These are phyloP conservation scores for Nelumbo lutea DNA, from an alignment of 164 flowering plant species.

Conservation along the genomic window DNA sequence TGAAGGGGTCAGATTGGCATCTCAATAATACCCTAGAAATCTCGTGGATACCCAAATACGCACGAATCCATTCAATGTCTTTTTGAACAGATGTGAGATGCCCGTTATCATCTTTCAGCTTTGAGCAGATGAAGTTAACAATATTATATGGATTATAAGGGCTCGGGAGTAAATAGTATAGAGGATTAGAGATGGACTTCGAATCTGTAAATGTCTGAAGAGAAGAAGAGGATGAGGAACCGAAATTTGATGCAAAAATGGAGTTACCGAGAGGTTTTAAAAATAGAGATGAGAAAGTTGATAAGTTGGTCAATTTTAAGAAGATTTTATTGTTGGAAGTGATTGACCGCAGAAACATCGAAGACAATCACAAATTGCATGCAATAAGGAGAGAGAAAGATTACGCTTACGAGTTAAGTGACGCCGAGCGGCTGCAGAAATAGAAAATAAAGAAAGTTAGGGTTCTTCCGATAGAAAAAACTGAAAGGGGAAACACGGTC, in stretches of 20 bases:
- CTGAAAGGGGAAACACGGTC: no score
- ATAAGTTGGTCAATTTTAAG: neutral
- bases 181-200: constrained; percentile 31
- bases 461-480: no score
- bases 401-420: no score
- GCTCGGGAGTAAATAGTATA: constrained; percentile 56
- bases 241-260: neutral
- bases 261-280: neutral
- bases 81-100: constrained; percentile 21
- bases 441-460: no score
- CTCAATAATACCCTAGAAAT: constrained; percentile 68
- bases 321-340: neutral
- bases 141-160: constrained; percentile 54
- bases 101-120: constrained; percentile 36
- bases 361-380: neutral
- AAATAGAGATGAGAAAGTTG: neutral
- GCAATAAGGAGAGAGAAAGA: no score
- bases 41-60: constrained; percentile 50
- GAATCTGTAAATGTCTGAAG: constrained; percentile 15
- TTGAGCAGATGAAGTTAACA: constrained; percentile 53
- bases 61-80: constrained; percentile 35
- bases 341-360: constrained; percentile 2
- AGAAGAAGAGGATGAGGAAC: constrained; percentile 22
- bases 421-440: no score
- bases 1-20: constrained; percentile 61